Conservation (phyloP, 257 asterid genomes). For the Schizonepeta tenuifolia region DNA sequence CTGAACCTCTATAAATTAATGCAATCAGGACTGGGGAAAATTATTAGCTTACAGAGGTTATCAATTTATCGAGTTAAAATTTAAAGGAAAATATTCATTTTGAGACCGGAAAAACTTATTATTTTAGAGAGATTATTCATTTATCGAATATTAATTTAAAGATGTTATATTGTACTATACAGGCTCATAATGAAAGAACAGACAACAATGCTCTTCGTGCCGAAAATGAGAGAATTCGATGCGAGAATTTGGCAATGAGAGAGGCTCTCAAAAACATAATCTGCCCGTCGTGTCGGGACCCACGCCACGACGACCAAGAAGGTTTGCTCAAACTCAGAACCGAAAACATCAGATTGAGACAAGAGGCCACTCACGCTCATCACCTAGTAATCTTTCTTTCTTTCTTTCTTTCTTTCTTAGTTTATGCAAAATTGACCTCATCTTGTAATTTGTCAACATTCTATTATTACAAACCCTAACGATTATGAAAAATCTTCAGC, state of each 20-base stretch:
- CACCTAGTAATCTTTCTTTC: background rate
- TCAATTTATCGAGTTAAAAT: too few species aligned
- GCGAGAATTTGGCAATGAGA: constrained; percentile 49
- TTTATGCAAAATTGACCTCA: too few species aligned
- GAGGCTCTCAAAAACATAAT: constrained; percentile 37
- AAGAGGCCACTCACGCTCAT: constrained; percentile 35
- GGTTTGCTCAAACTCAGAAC: constrained; percentile 31
- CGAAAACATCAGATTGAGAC: constrained; percentile 47
- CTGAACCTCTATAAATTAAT: too few species aligned
- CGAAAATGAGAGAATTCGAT: constrained; percentile 48
- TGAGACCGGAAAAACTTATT: too few species aligned
- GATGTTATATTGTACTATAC: background rate
- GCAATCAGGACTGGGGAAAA: too few species aligned
- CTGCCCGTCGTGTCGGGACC: constrained; percentile 43
- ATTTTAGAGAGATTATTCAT: too few species aligned
- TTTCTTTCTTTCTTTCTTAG: background rate
- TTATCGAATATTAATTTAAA: too few species aligned
- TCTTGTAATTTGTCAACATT: background rate
- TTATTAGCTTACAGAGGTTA: too few species aligned
- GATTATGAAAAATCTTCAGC: constrained; percentile 30
- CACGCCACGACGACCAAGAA: constrained; percentile 26
- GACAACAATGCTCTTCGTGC: constrained; percentile 43
- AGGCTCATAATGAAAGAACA: constrained; percentile 49
- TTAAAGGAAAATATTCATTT: too few species aligned
- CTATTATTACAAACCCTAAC: background rate